A percentile compares a stretch with the other conserved stretches of the same genome.
phyloP scores from a whole-genome alignment of 345 rosid species.

The Physaria fendleri region DNA sequence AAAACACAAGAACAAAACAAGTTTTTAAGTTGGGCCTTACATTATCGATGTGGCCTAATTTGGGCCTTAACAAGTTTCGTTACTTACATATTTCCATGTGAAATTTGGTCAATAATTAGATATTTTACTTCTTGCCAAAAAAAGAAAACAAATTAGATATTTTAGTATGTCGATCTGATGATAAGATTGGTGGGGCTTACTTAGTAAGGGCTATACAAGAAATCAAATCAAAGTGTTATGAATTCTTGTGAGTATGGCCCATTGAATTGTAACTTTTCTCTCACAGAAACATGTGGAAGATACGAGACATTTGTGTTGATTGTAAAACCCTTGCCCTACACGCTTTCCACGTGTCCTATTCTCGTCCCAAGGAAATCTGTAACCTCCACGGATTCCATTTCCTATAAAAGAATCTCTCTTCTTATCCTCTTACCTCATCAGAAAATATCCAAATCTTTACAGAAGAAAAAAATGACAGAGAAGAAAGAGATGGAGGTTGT shows the following conservation, averaged over 20 bases:
- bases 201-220: not conserved
- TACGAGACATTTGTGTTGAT: not conserved
- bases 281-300: not conserved
- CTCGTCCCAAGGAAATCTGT: constrained; percentile 28
- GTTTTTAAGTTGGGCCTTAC: too few relatives aligned
- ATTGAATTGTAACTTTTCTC: constrained; percentile 1
- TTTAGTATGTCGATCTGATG: not conserved
- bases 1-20: not conserved
- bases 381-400: too few relatives aligned
- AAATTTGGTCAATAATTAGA: too few relatives aligned
- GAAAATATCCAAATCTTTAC: constrained; percentile 18
- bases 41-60: too few relatives aligned
- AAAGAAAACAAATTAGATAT: too few relatives aligned
- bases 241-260: not conserved
- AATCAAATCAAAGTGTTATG: constrained; percentile 1
- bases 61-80: too few relatives aligned
- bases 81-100: too few relatives aligned
- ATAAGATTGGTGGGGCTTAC: not conserved
- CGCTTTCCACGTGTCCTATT: constrained; percentile 27
- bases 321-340: constrained; percentile 20
- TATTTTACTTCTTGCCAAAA: too few relatives aligned
- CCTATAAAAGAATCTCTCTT: not conserved
- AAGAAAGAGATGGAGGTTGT: constrained; percentile 69
- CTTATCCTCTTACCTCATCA: not conserved
- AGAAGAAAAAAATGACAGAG: constrained; percentile 26